phyloP scores from a whole-genome alignment of 257 asterid genomes.

The Ilex aquifolium region DNA sequence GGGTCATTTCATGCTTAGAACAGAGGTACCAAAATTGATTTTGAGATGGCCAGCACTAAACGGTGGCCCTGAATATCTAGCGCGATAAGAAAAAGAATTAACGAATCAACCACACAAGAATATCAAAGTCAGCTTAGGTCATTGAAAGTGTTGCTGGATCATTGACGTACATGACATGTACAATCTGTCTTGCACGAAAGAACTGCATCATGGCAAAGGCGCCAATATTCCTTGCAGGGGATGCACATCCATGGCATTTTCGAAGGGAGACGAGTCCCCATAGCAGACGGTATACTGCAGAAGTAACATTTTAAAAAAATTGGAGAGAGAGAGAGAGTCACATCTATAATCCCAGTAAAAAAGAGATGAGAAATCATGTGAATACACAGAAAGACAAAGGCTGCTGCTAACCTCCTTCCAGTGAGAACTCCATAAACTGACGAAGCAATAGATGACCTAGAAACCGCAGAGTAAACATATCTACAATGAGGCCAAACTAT shows the following conservation, averaged over 20 bases:
- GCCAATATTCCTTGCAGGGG: constrained; percentile 76
- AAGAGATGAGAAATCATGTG: background rate
- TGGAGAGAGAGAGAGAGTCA: background rate
- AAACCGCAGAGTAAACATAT: constrained; percentile 39
- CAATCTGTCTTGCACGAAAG: constrained; percentile 43
- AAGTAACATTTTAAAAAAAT: background rate
- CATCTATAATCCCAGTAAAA: background rate
- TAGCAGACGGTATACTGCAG: constrained; percentile 50
- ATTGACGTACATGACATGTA: constrained; percentile 11
- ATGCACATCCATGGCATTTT: constrained; percentile 70
- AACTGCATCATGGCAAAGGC: constrained; percentile 53
- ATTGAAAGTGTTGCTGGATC: too few species aligned
- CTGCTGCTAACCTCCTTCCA: constrained; percentile 54
- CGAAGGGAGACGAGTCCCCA: constrained; percentile 37
- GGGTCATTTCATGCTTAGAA: too few species aligned
- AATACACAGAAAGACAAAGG: constrained; percentile 5
- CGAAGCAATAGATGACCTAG: constrained; percentile 48
- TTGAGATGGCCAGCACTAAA: too few species aligned
- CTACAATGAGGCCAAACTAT: constrained; percentile 59
- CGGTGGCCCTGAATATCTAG: too few species aligned
- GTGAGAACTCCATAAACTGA: constrained; percentile 77
- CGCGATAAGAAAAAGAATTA: too few species aligned
- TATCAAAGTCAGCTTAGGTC: too few species aligned
- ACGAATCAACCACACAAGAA: too few species aligned
- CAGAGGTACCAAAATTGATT: too few species aligned